Conservation (phyloP, 495 filamentous ascomycete species). For the Penicillium salamii region DNA sequence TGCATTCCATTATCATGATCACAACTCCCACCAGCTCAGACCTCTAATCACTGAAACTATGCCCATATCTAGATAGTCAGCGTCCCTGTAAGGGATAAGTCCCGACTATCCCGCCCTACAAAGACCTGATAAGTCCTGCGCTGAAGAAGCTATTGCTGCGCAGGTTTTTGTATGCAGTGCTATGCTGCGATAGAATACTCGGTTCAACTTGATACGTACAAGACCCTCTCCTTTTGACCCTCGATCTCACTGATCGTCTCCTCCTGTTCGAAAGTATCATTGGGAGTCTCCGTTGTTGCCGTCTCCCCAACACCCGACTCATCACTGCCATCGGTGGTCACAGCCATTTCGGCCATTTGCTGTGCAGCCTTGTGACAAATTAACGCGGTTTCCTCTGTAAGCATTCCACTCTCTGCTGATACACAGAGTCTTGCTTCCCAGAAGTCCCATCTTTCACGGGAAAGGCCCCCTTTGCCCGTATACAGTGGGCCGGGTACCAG, state of each 20-base stretch:
- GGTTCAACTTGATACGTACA: too few species aligned
- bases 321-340: background rate
- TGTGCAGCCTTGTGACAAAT: background rate
- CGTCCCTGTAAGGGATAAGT: slow-evolving; percentile 15
- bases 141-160: slow-evolving; percentile 59
- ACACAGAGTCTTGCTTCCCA: slow-evolving; percentile 3
- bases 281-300: too few species aligned
- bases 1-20: too few species aligned
- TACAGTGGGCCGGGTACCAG: background rate
- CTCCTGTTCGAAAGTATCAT: too few species aligned
- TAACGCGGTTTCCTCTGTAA: background rate
- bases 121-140: slow-evolving; percentile 38
- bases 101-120: slow-evolving; percentile 53
- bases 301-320: background rate
- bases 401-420: background rate
- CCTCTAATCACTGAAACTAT: too few species aligned
- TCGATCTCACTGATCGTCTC: too few species aligned
- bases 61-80: slow-evolving; percentile 3
- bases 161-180: too few species aligned
- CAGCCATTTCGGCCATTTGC: background rate
- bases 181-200: too few species aligned
- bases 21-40: too few species aligned
- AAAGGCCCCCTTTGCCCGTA: background rate
- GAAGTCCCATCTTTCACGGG: slow-evolving; percentile 1
- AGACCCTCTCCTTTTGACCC: too few species aligned